Base-by-base conservation (phyloP, 345 rosid species). In the Triadica sebifera region DNA sequence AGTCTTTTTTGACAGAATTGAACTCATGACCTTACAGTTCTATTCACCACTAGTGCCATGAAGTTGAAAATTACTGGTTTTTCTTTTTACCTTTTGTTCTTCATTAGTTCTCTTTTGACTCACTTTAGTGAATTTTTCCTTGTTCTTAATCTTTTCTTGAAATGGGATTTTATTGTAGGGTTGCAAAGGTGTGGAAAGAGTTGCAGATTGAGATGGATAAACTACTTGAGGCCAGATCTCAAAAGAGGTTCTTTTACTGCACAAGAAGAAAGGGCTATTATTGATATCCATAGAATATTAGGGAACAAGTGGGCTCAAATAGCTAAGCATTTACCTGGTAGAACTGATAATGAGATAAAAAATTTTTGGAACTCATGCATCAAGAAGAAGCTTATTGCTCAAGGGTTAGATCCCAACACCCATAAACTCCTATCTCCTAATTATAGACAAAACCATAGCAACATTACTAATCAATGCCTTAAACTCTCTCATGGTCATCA, bases 271-370 rank as follows among this genome's bases (percentile, higher is more conserved):
- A 85, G 81, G 73, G 80, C 77, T 25, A 88, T 88, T 72, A 75
- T 88, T 49, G 88, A 88, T 15, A 72, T 82, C 57, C 91, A 88
- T 57, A 73, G 88, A 60, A 80, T 85, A 43, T 61, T 88, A 24
- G 91, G 91, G 74, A 88, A 88, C 81, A 81, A 73, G 56, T 88
- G 92, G 92, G 87, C 92, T 74, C 92, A 88, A 75, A 88, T 88
- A 43, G 89, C 89, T 15, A 88, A 86, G 73, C 87, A 88, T 74
- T 79, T 88, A 77, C 92, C 89, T n/a, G 89, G 92, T 0, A 80
- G 92, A 78, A 86, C 92, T 25, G 89, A 88, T 75, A 88, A 88
- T 56, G 92, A 88, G 77, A 81, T 86, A 29, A 88, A 88, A 84
- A 88, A 88, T 69, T 88, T 88, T 65, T 88, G 92, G 89, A 86